Base-by-base conservation (phyloP, 768 basidiomycete species). In the Cystofilobasidium bisporidii region DNA sequence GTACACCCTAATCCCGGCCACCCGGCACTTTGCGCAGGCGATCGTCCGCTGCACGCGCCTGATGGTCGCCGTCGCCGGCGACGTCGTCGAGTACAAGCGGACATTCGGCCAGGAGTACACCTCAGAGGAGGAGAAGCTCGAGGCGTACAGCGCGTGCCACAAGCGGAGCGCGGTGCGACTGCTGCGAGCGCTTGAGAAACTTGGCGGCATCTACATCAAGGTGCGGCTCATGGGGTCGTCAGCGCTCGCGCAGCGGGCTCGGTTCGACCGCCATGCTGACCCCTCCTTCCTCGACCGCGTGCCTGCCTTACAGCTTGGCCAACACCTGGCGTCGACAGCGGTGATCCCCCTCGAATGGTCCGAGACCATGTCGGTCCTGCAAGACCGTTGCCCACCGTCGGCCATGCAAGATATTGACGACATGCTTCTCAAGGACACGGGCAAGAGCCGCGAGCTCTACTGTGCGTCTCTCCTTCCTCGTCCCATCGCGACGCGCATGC, bases 341-440 rank as follows among this genome's bases (percentile, higher is more conserved):
- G 71, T 88, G 22, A 75, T 88, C 3, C 85, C 86, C 2, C 76
- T 78, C 30, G 85, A 87, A 73, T 73, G 63, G 61, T 63, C 55
- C 8, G 20, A 30, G 18, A 66, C 65, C 32, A 66, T 69, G 61
- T 45, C 64, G 3, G 59, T 63, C 17, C 60, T 68, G 15, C 93
- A 98, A 75, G 96, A 98, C 78, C 87, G 87, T 74, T 99, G 96
- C 76, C 87, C 88, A 66, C 88, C 92, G 1, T 94, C 93, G 1
- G 83, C 86, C 0, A 86, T 89, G 69, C 82, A 86, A 72, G 86
- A 86, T 67, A 76, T 97, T 15, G 84, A 91, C 71, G 78, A 77
- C 0, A 82, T 98, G 72, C 87, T 98, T 76, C 72, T 85, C 22
- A 79, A 81, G 12, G 96, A 98, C 75, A 86, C 91, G 76, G 90